Percentiles rank a stretch among this genome's conserved stretches.
Conservation (phyloP, 768 basidiomycete genomes). For the Rhizopogon salebrosus region DNA sequence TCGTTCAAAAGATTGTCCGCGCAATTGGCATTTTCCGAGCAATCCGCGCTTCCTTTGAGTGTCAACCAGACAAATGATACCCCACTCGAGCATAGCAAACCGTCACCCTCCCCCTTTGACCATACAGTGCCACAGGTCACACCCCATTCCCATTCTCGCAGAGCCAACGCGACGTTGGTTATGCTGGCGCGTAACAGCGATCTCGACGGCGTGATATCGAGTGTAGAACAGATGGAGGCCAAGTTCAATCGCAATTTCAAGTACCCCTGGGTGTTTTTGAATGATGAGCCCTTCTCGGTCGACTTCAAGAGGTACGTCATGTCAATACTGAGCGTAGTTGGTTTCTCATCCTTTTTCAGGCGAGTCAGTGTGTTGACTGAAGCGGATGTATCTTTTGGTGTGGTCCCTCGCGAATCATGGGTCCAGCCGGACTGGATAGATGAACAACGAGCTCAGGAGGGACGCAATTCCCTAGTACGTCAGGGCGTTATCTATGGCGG, state of each 20-base stretch:
- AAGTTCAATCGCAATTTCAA: slow-evolving; percentile 52
- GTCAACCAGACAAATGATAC: not conserved
- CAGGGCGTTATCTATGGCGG: slow-evolving; percentile 48
- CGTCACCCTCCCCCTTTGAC: slow-evolving; percentile 1
- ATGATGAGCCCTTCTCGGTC: slow-evolving; percentile 52
- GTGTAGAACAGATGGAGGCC: slow-evolving; percentile 51
- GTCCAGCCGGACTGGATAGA: slow-evolving; percentile 71
- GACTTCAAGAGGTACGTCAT: slow-evolving; percentile 43
- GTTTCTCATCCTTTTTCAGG: slow-evolving; percentile 22
- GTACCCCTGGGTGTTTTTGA: slow-evolving; percentile 63
- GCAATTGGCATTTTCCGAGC: slow-evolving; percentile 1
- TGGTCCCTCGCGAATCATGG: slow-evolving; percentile 61
- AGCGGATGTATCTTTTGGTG: slow-evolving; percentile 45
- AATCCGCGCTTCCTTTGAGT: not conserved
- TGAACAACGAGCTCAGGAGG: slow-evolving; percentile 51
- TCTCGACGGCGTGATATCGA: slow-evolving; percentile 37
- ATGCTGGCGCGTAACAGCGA: slow-evolving; percentile 49
- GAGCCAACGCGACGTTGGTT: slow-evolving; percentile 58
- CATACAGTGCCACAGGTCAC: not conserved
- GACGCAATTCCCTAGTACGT: slow-evolving; percentile 45
- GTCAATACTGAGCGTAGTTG: not conserved
- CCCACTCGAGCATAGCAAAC: not conserved
- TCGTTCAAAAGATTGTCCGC: slow-evolving; percentile 3
- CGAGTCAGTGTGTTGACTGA: slow-evolving; percentile 33
- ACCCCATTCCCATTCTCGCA: slow-evolving; percentile 8